Evolutionary conservation across 306 rosid genomes (phyloP).

Genomic region (Rubus idaeus): DNA sequence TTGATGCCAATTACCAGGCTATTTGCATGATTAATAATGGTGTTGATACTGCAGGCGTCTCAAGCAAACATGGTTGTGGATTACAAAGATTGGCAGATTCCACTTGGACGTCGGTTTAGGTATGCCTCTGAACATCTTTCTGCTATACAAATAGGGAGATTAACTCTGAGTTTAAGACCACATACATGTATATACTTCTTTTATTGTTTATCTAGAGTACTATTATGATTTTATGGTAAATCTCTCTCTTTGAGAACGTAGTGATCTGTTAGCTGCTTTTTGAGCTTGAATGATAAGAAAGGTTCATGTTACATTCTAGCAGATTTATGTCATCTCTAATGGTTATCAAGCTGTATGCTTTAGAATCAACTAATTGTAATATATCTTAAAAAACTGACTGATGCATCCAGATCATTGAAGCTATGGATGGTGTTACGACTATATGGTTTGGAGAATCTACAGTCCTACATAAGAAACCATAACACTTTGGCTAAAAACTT

Average conservation of each 20-base stretch:
- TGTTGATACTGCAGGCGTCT: conserved; percentile 65
- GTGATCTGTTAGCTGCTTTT: background rate
- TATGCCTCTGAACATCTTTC: conserved; percentile 34
- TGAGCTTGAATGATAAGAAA: background rate
- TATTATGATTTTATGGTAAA: background rate
- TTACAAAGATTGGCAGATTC: conserved; percentile 97
- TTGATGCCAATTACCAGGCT: background rate
- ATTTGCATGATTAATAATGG: background rate
- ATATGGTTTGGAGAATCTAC: conserved; percentile 81
- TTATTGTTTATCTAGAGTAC: background rate
- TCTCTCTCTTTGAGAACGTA: background rate
- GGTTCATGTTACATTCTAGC: background rate
- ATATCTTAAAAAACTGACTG: conserved; percentile 12
- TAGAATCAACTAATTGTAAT: background rate
- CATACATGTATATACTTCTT: background rate
- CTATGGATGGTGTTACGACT: conserved; percentile 93
- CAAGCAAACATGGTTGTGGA: conserved; percentile 72
- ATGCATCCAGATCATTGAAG: conserved; percentile 66
- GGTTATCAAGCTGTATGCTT: background rate
- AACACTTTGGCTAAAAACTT: conserved; percentile 71
- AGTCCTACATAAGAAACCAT: conserved; percentile 64
- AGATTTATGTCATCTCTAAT: conserved; percentile 8
- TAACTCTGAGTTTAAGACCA: background rate
- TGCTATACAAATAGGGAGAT: background rate
- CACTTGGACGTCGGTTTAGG: conserved; percentile 98